phyloP scores from a whole-genome alignment of 257 asterid species.

The Cinchona pubescens region DNA sequence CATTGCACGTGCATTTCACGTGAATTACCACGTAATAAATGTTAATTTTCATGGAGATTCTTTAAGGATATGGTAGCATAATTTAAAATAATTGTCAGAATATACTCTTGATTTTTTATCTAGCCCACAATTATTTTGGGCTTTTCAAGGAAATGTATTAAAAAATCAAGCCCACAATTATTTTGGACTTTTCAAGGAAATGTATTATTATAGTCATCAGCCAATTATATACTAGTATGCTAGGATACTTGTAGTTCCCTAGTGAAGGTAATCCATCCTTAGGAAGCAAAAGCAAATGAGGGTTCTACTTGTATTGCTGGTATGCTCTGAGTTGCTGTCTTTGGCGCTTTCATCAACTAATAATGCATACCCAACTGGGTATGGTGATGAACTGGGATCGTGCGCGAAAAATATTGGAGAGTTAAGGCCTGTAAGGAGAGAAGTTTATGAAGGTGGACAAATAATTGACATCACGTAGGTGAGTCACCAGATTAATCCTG shows the following conservation, averaged over 20 bases:
- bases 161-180: too few relatives aligned
- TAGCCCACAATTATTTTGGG: too few relatives aligned
- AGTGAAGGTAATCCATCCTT: too few relatives aligned
- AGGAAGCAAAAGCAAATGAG: slow-evolving; percentile 33
- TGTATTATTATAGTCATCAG: background rate
- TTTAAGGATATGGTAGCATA: too few relatives aligned
- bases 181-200: too few relatives aligned
- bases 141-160: too few relatives aligned
- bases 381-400: slow-evolving; percentile 36
- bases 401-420: slow-evolving; percentile 28
- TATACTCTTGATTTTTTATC: too few relatives aligned
- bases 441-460: slow-evolving; percentile 46
- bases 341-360: slow-evolving; percentile 22
- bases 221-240: background rate
- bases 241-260: too few relatives aligned
- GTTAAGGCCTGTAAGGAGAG: slow-evolving; percentile 37
- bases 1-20: too few relatives aligned
- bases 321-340: slow-evolving; percentile 33
- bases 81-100: too few relatives aligned
- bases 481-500: slow-evolving; percentile 53
- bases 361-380: slow-evolving; percentile 51
- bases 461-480: slow-evolving; percentile 74
- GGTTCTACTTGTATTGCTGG: slow-evolving; percentile 24
- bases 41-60: too few relatives aligned
- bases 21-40: too few relatives aligned